Evolutionary conservation across 495 filamentous ascomycete species (phyloP).

Genomic region (Chaetomium fimeti): DNA sequence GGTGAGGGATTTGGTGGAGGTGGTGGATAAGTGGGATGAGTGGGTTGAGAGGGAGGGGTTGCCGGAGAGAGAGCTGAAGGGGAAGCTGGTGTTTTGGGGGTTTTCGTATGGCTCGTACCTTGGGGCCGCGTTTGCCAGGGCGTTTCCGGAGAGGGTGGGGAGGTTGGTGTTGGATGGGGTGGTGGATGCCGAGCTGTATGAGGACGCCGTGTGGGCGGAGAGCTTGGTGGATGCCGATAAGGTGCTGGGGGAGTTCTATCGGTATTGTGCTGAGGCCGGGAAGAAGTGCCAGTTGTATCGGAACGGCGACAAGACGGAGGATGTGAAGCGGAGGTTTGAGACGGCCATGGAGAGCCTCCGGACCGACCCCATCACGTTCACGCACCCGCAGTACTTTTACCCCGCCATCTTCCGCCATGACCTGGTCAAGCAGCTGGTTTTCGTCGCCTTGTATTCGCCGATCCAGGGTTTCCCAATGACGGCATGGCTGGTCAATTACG

Average conservation of each 20-base stretch:
- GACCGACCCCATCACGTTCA: slow-evolving; percentile 49
- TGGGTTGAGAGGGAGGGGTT: slow-evolving; percentile 25
- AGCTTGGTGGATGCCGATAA: slow-evolving; percentile 45
- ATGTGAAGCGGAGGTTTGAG: slow-evolving; percentile 47
- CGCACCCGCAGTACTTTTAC: slow-evolving; percentile 32
- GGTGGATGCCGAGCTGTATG: slow-evolving; percentile 43
- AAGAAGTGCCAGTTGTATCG: slow-evolving; percentile 38
- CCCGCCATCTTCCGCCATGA: slow-evolving; percentile 39
- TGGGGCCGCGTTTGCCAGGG: slow-evolving; percentile 50
- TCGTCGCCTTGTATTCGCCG: slow-evolving; percentile 41
- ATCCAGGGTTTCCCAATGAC: slow-evolving; percentile 33
- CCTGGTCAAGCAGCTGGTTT: slow-evolving; percentile 38
- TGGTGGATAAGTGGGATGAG: slow-evolving; percentile 45
- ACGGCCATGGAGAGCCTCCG: slow-evolving; percentile 42
- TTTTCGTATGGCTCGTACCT: slow-evolving; percentile 61
- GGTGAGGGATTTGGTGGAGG: slow-evolving; percentile 41
- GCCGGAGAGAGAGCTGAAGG: slow-evolving; percentile 30
- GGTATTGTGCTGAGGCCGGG: slow-evolving; percentile 39
- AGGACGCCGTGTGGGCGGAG: slow-evolving; percentile 34
- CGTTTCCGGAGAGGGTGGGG: slow-evolving; percentile 47
- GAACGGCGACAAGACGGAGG: slow-evolving; percentile 37
- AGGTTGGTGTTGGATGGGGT: slow-evolving; percentile 44
- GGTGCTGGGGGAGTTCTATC: slow-evolving; percentile 41
- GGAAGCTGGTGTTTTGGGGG: slow-evolving; percentile 59
- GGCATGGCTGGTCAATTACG: slow-evolving; percentile 32